Evolutionary conservation across 2,329 filamentous ascomycete species (phyloP), one percentile per base, ranked within the genome.

Genomic region (Colletotrichum musae): DNA sequence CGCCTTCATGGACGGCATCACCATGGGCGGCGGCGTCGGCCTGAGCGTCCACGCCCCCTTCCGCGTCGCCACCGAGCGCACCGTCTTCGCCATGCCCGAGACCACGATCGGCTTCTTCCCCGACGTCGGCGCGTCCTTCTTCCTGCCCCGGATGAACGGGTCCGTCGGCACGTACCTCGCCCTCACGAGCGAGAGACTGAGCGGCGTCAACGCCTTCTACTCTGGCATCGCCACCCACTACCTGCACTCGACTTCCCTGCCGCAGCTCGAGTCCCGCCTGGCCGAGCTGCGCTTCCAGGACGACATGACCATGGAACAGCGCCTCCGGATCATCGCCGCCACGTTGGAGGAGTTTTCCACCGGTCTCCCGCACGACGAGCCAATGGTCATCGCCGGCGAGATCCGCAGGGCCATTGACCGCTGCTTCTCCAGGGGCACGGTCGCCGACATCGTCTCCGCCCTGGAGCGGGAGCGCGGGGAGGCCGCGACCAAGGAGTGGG

Each of bases 31-130:
- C 64, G 96, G 96, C 73, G 96, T 98, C 61, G 96, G 96, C 6
- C 88, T 99, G 65, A 97, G 93, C 80, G 89, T 97, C 60, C 97
- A 99, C 81, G 95, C 96, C 2, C 97, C 96, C 3, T 95, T 99
- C 87, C 89, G 96, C 70, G 97, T 99, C 78, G 96, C 96, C 45
- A 99, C 96, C 3, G 96, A 99, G 83, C 92, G 92, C 78, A 99
- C 96, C 6, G 83, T 97, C 56, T 98, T 99, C 77, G 95, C 97
- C 74, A 99, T 99, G 96, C 96, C 96, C 36, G 96, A 99, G 84
- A 99, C 96, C 4, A 97, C 91, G 9, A 99, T 99, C 77, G 96
- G 96, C 47, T 98, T 98, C 86, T 99, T 99, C 87, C 96, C 97
- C 6, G 97, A 99, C 77, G 96, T 99, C 57, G 96, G 96, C 70